Evolutionary conservation across 306 rosid species (phyloP).

Genomic region (Mimosa bimucronata): DNA sequence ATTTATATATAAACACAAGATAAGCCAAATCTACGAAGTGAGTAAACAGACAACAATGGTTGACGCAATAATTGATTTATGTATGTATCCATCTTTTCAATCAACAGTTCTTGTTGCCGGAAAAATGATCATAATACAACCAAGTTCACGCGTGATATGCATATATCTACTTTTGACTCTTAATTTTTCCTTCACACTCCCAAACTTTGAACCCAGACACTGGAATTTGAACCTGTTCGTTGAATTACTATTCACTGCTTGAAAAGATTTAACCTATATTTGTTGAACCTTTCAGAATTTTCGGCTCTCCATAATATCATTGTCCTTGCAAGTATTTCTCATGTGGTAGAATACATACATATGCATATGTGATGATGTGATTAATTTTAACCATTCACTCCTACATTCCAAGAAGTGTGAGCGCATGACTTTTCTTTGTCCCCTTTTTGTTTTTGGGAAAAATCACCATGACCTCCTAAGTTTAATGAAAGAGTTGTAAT

Average conservation of each 20-base stretch:
- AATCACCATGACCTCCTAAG: too few species aligned
- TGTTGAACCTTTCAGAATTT: not conserved
- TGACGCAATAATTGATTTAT: not conserved
- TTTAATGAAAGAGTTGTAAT: too few species aligned
- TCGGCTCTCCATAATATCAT: not conserved
- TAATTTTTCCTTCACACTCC: not conserved
- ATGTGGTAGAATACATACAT: not conserved
- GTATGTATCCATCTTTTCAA: not conserved
- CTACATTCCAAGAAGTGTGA: not conserved
- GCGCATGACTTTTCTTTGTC: not conserved
- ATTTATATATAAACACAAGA: not conserved
- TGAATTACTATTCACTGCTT: not conserved
- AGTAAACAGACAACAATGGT: not conserved
- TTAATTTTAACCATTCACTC: not conserved
- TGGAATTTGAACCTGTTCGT: not conserved
- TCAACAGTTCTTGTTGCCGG: not conserved
- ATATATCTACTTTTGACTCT: not conserved
- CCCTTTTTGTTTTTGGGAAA: not conserved
- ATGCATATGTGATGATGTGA: not conserved
- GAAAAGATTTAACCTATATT: not conserved
- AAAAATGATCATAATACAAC: not conserved
- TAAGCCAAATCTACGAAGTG: not conserved
- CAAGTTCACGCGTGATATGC: slow-evolving; percentile 25
- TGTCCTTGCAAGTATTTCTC: not conserved
- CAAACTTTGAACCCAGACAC: slow-evolving; percentile 19